Evolutionary conservation across 148 eudicot genomes (phyloP), one percentile per base, ranked within the genome.

Genomic region (Mesembryanthemum crystallinum): DNA sequence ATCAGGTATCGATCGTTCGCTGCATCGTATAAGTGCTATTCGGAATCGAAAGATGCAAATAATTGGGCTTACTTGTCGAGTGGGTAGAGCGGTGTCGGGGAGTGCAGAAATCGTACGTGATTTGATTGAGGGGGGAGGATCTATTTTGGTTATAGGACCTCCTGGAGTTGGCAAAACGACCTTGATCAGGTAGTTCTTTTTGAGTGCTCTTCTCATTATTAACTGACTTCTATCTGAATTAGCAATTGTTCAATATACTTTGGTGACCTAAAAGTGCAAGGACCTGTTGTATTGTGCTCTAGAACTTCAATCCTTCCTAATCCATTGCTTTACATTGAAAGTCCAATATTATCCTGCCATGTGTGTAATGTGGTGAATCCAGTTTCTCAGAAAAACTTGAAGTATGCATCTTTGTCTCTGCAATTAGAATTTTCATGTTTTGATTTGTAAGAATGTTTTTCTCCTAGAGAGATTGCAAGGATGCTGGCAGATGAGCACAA

Each of bases 81-180:
- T 95, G 73, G 98, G 98, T 73, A 93, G 98, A 79, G 97, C 98
- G 71, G 82, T 95, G 33, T 88, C 94, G 42, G 98, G 98, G 62
- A 95, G 98, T 88, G 98, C 98, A 28, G 97, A 88, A 88, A 86
- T 95, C 72, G 84, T 95, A 79, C 87, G 88, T 47, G 98, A 95
- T 82, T 86, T 95, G 83, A 83, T 95, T 70, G 94, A 92, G 80
- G 87, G 94, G 39, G 94, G 92, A 82, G 97, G 95, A 80, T 95
- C 98, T 69, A 87, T 95, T 70, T 90, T 95, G 90, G 92, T 95
- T 75, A 89, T 95, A 78, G 98, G 98, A 67, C 98, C 98, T 58
- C 98, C 98, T 69, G 98, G 98, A 81, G 98, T 95, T 71, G 98
- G 98, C 75, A 95, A 95, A 84, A 95, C 97, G 65, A 95, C 98